phyloP scores from a whole-genome alignment of 768 basidiomycete genomes.

The Hygrophorus pudorinus region DNA sequence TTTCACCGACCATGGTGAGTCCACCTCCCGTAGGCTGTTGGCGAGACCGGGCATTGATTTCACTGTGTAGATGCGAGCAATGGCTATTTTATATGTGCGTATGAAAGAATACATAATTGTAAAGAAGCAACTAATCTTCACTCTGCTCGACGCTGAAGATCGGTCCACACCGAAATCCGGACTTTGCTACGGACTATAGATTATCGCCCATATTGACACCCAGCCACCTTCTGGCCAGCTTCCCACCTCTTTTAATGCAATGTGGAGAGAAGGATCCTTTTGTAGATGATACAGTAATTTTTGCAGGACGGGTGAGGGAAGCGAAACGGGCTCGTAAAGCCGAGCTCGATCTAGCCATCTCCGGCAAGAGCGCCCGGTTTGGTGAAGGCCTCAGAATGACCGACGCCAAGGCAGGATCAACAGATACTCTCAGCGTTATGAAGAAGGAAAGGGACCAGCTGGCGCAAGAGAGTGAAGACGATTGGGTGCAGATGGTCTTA shows the following conservation, averaged over 20 bases:
- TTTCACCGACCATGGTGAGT: conserved; percentile 92
- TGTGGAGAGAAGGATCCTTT: conserved; percentile 93
- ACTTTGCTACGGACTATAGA: conserved; percentile 91
- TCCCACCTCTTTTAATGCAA: conserved; percentile 89
- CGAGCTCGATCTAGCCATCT: conserved; percentile 55
- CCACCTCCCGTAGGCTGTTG: background rate
- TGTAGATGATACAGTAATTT: conserved; percentile 96
- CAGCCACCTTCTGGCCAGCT: conserved; percentile 72
- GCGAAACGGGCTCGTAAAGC: conserved; percentile 79
- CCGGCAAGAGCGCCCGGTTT: conserved; percentile 52
- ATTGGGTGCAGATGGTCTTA: conserved; percentile 91
- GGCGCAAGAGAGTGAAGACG: conserved; percentile 68
- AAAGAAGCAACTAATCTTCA: no score
- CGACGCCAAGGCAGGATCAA: conserved; percentile 18
- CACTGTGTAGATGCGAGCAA: conserved; percentile 84
- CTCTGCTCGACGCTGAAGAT: conserved; percentile 24
- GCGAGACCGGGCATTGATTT: conserved; percentile 1
- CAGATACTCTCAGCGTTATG: conserved; percentile 30
- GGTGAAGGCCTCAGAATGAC: conserved; percentile 61
- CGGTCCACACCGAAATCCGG: conserved; percentile 87
- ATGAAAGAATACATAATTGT: no score
- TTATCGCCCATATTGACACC: conserved; percentile 94
- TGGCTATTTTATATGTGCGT: conserved; percentile 79
- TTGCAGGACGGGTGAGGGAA: conserved; percentile 89
- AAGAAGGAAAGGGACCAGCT: conserved; percentile 52